Conservation (phyloP, 2,329 filamentous ascomycete genomes). For the Hypoxylon sp. region DNA sequence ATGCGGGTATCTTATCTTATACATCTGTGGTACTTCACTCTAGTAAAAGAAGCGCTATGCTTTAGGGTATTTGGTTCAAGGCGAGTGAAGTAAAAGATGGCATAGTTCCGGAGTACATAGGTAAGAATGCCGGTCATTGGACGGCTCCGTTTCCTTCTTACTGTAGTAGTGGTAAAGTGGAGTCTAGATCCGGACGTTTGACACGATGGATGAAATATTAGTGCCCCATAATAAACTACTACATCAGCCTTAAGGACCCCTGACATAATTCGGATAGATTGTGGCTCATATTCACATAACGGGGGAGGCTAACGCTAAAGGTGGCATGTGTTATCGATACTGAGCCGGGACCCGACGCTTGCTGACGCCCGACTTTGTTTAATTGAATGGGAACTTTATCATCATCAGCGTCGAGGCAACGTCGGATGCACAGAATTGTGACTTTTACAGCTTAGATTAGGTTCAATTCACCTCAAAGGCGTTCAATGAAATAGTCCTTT, state of each 20-base stretch:
- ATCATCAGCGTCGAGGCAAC: slow-evolving; percentile 12
- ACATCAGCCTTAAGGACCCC: slow-evolving; percentile 9
- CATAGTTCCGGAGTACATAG: no score
- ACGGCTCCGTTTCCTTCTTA: no score
- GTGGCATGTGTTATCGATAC: slow-evolving; percentile 27
- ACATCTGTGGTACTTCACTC: no score
- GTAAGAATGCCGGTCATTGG: no score
- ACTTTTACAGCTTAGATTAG: slow-evolving; percentile 1
- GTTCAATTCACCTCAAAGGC: slow-evolving; percentile 10
- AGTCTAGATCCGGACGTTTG: no score
- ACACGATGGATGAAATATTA: no score
- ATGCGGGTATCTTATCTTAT: no score
- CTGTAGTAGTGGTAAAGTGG: no score
- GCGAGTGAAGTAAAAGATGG: no score
- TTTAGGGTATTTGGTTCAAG: no score
- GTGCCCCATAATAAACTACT: no score
- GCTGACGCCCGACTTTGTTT: slow-evolving; percentile 35
- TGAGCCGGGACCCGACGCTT: slow-evolving; percentile 11
- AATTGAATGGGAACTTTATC: slow-evolving; percentile 30
- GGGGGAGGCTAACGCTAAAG: slow-evolving; percentile 1
- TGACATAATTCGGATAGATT: slow-evolving; percentile 6
- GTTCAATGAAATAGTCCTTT: not conserved
- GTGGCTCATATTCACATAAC: slow-evolving; percentile 15
- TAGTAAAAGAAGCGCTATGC: no score
- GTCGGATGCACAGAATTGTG: slow-evolving; percentile 14